Conservation (phyloP, 176 grass and related monocot genomes). For the Secale cereale region DNA sequence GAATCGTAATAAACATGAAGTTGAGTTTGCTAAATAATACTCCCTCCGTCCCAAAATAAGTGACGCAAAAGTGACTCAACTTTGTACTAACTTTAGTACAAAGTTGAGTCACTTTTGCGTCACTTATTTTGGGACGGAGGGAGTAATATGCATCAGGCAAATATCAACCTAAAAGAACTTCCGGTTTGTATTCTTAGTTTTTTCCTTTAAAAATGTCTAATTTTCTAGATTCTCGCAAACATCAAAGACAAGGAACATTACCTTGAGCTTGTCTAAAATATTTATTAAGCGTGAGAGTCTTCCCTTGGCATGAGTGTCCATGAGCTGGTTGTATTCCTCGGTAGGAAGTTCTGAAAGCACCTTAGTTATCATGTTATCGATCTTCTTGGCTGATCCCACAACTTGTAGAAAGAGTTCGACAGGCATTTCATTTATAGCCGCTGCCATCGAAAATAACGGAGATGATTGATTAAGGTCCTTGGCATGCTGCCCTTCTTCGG, state of each 20-base stretch:
- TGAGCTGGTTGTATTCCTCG: constrained; percentile 66
- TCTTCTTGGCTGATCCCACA: constrained; percentile 88
- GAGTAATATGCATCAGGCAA: not conserved
- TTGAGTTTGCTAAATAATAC: not conserved
- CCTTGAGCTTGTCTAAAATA: constrained; percentile 88
- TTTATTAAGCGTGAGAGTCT: constrained; percentile 77
- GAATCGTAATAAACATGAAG: constrained; percentile 14
- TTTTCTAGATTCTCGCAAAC: constrained; percentile 18
- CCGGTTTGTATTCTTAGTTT: not conserved
- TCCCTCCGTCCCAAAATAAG: too few relatives aligned
- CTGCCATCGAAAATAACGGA: constrained; percentile 70
- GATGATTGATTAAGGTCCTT: constrained; percentile 45
- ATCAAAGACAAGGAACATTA: constrained; percentile 20
- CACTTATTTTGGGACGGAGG: too few relatives aligned
- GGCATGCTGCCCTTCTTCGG: constrained; percentile 32
- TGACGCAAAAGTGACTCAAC: too few relatives aligned
- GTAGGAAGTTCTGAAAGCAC: constrained; percentile 72
- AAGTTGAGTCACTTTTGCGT: too few relatives aligned
- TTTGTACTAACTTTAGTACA: too few relatives aligned
- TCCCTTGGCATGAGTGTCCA: constrained; percentile 63
- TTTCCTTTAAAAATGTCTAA: not conserved
- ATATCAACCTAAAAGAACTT: constrained; percentile 6
- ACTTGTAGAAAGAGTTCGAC: constrained; percentile 93
- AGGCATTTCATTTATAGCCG: constrained; percentile 81
- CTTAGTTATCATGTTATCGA: constrained; percentile 73